Evolutionary conservation across 129 eudicot genomes (phyloP).

Genomic region (Saposhnikovia divaricata): DNA sequence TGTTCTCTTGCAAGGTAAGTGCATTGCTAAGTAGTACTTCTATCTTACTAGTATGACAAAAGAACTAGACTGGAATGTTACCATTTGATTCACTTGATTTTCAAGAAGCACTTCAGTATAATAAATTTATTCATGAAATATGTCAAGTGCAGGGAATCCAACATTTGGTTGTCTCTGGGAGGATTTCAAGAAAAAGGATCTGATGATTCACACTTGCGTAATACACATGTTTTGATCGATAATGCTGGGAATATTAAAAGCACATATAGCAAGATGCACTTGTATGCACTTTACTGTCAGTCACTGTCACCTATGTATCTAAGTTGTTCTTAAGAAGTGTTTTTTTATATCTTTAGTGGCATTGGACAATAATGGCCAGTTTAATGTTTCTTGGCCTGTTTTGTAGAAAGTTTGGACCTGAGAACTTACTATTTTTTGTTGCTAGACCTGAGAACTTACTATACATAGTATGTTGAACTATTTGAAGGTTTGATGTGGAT

Average conservation of each 20-base stretch:
- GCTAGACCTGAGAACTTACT: not conserved
- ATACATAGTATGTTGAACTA: constrained; percentile 2
- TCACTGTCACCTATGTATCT: not conserved
- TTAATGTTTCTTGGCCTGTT: not conserved
- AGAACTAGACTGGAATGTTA: not conserved
- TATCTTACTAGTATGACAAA: not conserved
- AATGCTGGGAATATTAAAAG: constrained; percentile 66
- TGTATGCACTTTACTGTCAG: constrained; percentile 34
- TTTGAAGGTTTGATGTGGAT: constrained; percentile 86
- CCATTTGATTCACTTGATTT: not conserved
- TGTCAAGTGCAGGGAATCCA: constrained; percentile 55
- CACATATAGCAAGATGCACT: constrained; percentile 70
- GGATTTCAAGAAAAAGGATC: constrained; percentile 88
- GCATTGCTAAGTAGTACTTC: not conserved
- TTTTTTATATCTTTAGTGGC: constrained; percentile 8
- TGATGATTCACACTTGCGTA: constrained; percentile 69
- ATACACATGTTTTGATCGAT: constrained; percentile 74
- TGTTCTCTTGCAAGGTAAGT: constrained; percentile 79
- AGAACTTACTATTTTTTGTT: not conserved
- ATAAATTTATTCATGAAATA: not conserved
- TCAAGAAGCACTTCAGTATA: not conserved
- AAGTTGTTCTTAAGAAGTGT: not conserved
- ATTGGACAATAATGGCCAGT: constrained; percentile 4
- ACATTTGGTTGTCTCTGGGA: constrained; percentile 91
- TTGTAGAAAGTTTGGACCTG: not conserved